Conservation (phyloP, 2,329 filamentous ascomycete genomes). For the Fusarium armeniacum region DNA sequence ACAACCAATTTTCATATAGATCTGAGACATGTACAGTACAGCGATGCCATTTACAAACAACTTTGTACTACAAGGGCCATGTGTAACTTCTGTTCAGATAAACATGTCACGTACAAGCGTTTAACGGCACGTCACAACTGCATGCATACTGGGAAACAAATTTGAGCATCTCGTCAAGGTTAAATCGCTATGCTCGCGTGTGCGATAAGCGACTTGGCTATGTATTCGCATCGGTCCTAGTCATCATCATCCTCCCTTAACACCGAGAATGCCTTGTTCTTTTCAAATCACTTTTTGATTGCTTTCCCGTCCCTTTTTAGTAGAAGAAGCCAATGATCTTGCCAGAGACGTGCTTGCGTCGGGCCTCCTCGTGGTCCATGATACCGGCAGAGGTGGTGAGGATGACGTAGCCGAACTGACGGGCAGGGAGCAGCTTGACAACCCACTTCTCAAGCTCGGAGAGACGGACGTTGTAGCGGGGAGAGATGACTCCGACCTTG, state of each 20-base stretch:
- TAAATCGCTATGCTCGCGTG: constrained; percentile 55
- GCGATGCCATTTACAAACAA: neutral
- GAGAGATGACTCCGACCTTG: constrained; percentile 99
- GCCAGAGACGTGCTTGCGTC: constrained; percentile 98
- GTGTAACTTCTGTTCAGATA: too few relatives aligned
- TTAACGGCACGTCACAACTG: constrained; percentile 9
- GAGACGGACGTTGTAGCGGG: constrained; percentile 99
- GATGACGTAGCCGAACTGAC: constrained; percentile 99
- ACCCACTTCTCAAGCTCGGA: constrained; percentile 99
- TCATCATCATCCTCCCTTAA: constrained; percentile 55
- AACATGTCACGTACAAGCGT: neutral
- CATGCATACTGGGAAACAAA: constrained; percentile 6
- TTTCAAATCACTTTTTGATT: constrained; percentile 51
- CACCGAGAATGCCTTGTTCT: constrained; percentile 55
- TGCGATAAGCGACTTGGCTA: constrained; percentile 53
- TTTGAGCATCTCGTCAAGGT: constrained; percentile 52
- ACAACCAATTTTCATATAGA: neutral
- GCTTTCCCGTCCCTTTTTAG: constrained; percentile 65
- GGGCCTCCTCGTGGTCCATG: constrained; percentile 99
- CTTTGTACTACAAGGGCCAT: neutral
- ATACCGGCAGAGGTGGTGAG: constrained; percentile 99
- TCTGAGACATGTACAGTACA: neutral
- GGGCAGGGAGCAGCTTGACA: constrained; percentile 96
- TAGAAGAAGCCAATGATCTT: constrained; percentile 99
- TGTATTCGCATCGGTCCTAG: constrained; percentile 56